Base-by-base conservation (phyloP, 2,329 filamentous ascomycete species). In the Trichoderma lentiforme region DNA sequence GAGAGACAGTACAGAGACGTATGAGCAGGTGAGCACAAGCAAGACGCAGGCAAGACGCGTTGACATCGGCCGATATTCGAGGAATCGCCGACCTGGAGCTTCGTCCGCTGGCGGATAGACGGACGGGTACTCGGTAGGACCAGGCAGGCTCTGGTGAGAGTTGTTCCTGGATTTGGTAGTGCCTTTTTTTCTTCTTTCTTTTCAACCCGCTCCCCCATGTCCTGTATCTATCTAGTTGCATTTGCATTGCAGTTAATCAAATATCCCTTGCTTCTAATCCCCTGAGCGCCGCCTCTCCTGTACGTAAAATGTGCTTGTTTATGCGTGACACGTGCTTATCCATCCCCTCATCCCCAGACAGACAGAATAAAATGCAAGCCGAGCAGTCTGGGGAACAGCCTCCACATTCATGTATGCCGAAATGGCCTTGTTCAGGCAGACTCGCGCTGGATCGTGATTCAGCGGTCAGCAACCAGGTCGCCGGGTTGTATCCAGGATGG, bases 221-320 rank as follows among this genome's bases (percentile, higher is more conserved):
- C 47, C 18, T 57, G 39, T 63, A 28, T 47, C 15, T 65, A 26
- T 43, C 34, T 28, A 21, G 51, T 58, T 67, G 56, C 65, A 32
- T 68, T n/a, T 68, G 53, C 65, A 24, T 47, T 51, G 34, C 53
- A 68, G 24, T 60, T 47, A 60, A 60, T 68, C 56, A 60, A 14
- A 24, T 36, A 68, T 34, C 56, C 56, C 28, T 60, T 68, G 36
- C 65, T 39, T 39, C 21, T 1, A 28, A 34, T 68, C 26, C 36
- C 32, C 28, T 32, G 14, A 28, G 26, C 3, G 24, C 11, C 4
- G n/a, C 30, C 26, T 43, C 56, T 60, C 18, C 3, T 43, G 34
- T 43, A 11, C 28, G 18, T 24, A 26, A 14, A 32, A 5, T 34
- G 18, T 26, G 34, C n/a, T 14, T 24, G 3, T 21, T 47, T 60